These are phyloP conservation scores for Cadophora luteo-olivacea DNA, from an alignment of 2,329 filamentous ascomycete genomes.

Conservation along the genomic window DNA sequence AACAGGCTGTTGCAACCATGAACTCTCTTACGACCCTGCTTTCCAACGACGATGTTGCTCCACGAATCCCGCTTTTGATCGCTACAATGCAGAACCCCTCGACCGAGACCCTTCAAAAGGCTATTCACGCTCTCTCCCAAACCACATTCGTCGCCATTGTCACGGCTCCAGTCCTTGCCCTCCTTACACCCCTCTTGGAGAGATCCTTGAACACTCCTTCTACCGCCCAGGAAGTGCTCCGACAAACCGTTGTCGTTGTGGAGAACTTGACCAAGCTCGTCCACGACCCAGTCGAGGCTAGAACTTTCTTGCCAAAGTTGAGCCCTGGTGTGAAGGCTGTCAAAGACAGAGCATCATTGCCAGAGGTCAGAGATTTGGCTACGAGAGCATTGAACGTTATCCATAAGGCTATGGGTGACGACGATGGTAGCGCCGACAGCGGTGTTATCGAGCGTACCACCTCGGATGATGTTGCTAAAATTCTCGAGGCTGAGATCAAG, in stretches of 20 bases:
- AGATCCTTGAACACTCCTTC: constrained; percentile 89
- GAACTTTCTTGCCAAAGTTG: constrained; percentile 93
- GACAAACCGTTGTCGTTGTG: constrained; percentile 94
- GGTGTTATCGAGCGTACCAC: constrained; percentile 67
- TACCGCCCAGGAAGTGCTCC: constrained; percentile 91
- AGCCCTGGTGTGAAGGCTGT: constrained; percentile 93
- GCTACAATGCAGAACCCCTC: constrained; percentile 96
- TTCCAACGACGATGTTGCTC: constrained; percentile 95
- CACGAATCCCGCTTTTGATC: constrained; percentile 88
- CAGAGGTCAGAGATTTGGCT: constrained; percentile 92
- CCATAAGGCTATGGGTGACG: constrained; percentile 86
- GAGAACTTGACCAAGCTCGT: constrained; percentile 99
- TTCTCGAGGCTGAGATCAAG: constrained; percentile 79
- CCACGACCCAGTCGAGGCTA: constrained; percentile 92
- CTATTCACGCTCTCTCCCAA: constrained; percentile 94
- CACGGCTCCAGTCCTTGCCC: constrained; percentile 91
- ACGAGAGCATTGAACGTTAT: constrained; percentile 84
- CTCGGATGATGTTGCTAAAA: constrained; percentile 74
- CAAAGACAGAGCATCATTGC: constrained; percentile 85
- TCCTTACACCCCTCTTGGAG: constrained; percentile 93
- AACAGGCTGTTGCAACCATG: constrained; percentile 93
- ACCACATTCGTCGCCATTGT: constrained; percentile 99
- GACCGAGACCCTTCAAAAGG: constrained; percentile 86
- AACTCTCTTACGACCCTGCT: constrained; percentile 86
- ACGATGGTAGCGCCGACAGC: constrained; percentile 62